Percentiles rank a stretch among this genome's conserved stretches.
Conservation (phyloP, 257 asterid species). For the Solanum commersonii region DNA sequence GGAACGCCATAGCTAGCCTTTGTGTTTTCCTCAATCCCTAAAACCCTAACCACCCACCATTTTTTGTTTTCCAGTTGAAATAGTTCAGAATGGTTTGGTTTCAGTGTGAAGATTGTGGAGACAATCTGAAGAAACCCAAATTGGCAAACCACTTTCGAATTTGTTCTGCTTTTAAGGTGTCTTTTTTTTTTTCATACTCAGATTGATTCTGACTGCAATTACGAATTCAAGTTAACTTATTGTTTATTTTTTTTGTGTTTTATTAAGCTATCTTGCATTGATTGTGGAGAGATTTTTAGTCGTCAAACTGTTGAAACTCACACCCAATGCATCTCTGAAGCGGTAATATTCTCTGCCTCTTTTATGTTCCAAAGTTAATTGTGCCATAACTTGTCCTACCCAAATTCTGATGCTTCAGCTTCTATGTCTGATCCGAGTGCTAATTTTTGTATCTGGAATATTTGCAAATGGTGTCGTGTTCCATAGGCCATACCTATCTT, state of each 20-base stretch:
- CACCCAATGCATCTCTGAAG: slow-evolving; percentile 88
- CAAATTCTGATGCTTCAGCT: not conserved
- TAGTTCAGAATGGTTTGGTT: slow-evolving; percentile 76
- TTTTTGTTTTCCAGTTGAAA: not conserved
- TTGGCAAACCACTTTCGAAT: slow-evolving; percentile 68
- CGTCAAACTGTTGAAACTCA: slow-evolving; percentile 65
- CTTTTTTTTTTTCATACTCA: not conserved
- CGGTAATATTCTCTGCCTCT: slow-evolving; percentile 26
- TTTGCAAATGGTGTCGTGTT: not conserved
- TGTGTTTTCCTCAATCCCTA: not conserved
- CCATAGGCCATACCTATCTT: not conserved
- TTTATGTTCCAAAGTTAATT: not conserved
- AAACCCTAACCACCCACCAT: not conserved
- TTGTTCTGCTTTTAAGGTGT: slow-evolving; percentile 90
- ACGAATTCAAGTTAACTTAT: not conserved
- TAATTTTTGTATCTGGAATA: not conserved
- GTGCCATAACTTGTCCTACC: not conserved
- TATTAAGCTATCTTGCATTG: slow-evolving; percentile 76
- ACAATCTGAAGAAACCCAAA: slow-evolving; percentile 87
- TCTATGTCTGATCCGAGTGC: not conserved
- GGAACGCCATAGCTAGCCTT: not conserved
- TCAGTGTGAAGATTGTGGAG: slow-evolving; percentile 98
- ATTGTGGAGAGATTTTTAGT: slow-evolving; percentile 74
- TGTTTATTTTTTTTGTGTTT: not conserved
- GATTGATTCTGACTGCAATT: not conserved